Conservation (phyloP, 1,284 basidiomycete species). For the Sphaerobolus stellatus region DNA sequence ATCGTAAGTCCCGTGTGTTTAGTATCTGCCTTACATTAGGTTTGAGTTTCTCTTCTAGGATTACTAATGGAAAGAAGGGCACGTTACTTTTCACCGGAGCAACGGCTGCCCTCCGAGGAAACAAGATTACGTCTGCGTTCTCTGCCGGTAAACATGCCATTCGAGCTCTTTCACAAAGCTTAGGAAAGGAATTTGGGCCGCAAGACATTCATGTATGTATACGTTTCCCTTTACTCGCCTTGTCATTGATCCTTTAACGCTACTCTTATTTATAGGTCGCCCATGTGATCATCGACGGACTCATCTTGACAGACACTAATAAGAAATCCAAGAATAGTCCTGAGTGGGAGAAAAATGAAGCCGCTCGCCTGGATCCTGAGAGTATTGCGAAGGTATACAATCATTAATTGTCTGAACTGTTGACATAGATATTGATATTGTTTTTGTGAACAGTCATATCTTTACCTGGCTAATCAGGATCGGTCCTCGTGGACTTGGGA, state of each 20-base stretch:
- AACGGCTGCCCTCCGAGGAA: slow-evolving; percentile 67
- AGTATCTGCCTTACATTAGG: neutral
- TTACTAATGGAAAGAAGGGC: slow-evolving; percentile 50
- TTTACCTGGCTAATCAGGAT: slow-evolving; percentile 44
- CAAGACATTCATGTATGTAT: slow-evolving; percentile 66
- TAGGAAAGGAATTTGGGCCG: slow-evolving; percentile 78
- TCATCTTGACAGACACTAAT: slow-evolving; percentile 23
- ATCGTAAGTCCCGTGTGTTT: slow-evolving; percentile 30
- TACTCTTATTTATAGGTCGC: too few relatives aligned
- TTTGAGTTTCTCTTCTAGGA: slow-evolving; percentile 4
- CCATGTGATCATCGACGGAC: slow-evolving; percentile 30
- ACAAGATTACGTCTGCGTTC: slow-evolving; percentile 62
- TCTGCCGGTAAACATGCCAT: slow-evolving; percentile 67
- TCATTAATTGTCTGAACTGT: neutral
- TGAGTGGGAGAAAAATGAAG: slow-evolving; percentile 23
- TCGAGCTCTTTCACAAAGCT: slow-evolving; percentile 68
- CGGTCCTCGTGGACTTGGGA: slow-evolving; percentile 52
- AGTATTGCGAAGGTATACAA: slow-evolving; percentile 27
- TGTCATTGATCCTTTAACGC: too few relatives aligned
- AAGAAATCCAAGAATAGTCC: slow-evolving; percentile 7
- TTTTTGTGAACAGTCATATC: slow-evolving; percentile 35
- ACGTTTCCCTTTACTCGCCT: neutral
- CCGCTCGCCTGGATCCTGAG: slow-evolving; percentile 22
- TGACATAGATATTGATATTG: neutral
- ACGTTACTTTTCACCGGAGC: slow-evolving; percentile 79